These are phyloP conservation scores for Coemansia sp. DNA, from an alignment of 192 early-diverging fungal genomes.

Conservation along the genomic window DNA sequence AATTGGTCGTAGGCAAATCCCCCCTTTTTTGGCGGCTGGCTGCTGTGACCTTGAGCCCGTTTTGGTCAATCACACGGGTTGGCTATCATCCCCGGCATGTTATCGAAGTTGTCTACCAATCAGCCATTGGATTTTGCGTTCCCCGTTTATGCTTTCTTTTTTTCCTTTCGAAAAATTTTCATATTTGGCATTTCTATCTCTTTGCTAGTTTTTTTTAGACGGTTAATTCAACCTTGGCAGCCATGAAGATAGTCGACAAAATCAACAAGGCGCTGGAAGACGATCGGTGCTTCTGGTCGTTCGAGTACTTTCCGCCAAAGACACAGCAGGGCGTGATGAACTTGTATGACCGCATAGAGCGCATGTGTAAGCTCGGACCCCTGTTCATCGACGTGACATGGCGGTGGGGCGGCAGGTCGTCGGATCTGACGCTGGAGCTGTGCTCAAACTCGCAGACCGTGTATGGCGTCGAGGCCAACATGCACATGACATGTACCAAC, in stretches of 20 bases:
- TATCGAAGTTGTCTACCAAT: background rate
- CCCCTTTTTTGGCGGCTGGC: background rate
- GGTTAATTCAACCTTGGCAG: background rate
- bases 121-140: background rate
- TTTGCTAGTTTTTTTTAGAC: background rate
- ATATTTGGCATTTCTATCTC: conserved; percentile 1
- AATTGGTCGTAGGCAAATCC: background rate
- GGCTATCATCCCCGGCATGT: background rate
- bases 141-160: conserved; percentile 3
- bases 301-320: conserved; percentile 99
- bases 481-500: conserved; percentile 99
- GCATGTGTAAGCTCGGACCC: conserved; percentile 93
- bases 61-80: conserved; percentile 7
- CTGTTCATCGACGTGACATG: conserved; percentile 84
- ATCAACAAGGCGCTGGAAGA: conserved; percentile 70
- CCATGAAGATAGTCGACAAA: conserved; percentile 79
- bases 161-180: conserved; percentile 18
- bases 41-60: background rate
- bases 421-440: conserved; percentile 88
- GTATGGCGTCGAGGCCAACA: conserved; percentile 93
- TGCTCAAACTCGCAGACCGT: conserved; percentile 88
- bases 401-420: conserved; percentile 90
- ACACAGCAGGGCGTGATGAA: conserved; percentile 93
- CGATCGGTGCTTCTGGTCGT: conserved; percentile 79
- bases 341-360: conserved; percentile 95